Percentiles rank a stretch among this genome's conserved stretches.
These are phyloP conservation scores for Lachancea waltii DNA, from an alignment of 805 yeast genomes.

Conservation along the genomic window DNA sequence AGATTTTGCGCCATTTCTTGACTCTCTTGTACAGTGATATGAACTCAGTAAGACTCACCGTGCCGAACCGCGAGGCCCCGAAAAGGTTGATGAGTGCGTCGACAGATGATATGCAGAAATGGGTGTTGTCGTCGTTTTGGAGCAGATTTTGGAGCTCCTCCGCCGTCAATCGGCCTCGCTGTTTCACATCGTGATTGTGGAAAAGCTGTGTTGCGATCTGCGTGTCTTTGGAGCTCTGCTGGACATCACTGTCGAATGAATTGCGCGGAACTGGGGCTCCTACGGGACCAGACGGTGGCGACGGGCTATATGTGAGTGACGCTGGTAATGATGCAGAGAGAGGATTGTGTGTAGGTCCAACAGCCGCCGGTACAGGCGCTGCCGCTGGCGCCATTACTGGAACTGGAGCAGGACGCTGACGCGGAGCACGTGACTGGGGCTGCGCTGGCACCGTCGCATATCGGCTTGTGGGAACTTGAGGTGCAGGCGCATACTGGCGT, in stretches of 20 bases:
- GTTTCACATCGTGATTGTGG: slow-evolving; percentile 27
- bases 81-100: slow-evolving; percentile 32
- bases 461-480: background rate
- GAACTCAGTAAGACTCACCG: slow-evolving; percentile 30
- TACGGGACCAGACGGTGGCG: background rate
- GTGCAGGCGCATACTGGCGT: background rate
- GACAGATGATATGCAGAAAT: slow-evolving; percentile 31
- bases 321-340: background rate
- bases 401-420: background rate
- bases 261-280: background rate
- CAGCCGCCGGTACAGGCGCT: background rate
- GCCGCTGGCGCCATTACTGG: background rate
- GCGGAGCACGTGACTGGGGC: background rate
- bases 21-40: slow-evolving; percentile 30
- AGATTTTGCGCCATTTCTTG: slow-evolving; percentile 32
- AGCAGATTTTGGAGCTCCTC: slow-evolving; percentile 31
- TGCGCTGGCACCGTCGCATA: background rate
- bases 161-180: slow-evolving; percentile 28
- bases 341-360: no score
- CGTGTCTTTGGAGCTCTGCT: slow-evolving; percentile 20
- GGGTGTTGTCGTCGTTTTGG: slow-evolving; percentile 32
- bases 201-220: slow-evolving; percentile 29
- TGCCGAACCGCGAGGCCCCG: slow-evolving; percentile 33
- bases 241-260: slow-evolving; percentile 5
- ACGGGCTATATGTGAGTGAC: background rate